Evolutionary conservation across 1,284 basidiomycete genomes (phyloP).

Genomic region (Microbotryum saponariae): DNA sequence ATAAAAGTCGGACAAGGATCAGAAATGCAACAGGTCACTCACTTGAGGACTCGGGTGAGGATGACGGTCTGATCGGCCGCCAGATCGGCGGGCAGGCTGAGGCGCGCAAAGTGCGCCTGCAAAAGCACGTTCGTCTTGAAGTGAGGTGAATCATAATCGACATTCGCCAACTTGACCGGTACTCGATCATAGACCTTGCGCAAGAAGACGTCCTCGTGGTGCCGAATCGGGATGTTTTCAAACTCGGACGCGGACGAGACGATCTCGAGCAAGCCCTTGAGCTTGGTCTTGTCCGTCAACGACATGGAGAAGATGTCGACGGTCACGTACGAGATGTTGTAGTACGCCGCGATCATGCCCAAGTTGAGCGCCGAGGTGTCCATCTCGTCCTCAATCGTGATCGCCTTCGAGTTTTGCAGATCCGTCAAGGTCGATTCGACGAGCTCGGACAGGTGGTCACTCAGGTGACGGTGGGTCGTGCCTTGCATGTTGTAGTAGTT

Average conservation of each 20-base stretch:
- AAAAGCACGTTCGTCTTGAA: conserved; percentile 97
- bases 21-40: neutral
- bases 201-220: conserved; percentile 43
- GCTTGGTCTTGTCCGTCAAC: conserved; percentile 91
- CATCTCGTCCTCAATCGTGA: conserved; percentile 70
- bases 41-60: conserved; percentile 78
- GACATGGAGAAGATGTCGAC: conserved; percentile 95
- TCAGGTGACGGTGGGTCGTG: conserved; percentile 83
- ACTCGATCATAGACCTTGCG: conserved; percentile 72
- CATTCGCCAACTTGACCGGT: conserved; percentile 79
- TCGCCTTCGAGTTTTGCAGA: conserved; percentile 89
- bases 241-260: conserved; percentile 95
- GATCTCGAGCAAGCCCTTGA: conserved; percentile 93
- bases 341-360: conserved; percentile 93
- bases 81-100: conserved; percentile 85
- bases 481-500: conserved; percentile 81
- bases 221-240: conserved; percentile 85
- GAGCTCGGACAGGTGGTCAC: conserved; percentile 89
- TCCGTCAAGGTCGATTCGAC: conserved; percentile 89
- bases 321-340: conserved; percentile 84
- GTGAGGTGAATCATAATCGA: conserved; percentile 85
- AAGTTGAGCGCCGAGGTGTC: conserved; percentile 83
- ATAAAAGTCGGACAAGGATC: neutral
- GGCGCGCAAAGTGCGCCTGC: conserved; percentile 91
- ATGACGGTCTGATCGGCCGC: conserved; percentile 82